Evolutionary conservation across 192 early-diverging fungal species (phyloP), one percentile per base, ranked within the genome.

Genomic region (Coemansia sp.): DNA sequence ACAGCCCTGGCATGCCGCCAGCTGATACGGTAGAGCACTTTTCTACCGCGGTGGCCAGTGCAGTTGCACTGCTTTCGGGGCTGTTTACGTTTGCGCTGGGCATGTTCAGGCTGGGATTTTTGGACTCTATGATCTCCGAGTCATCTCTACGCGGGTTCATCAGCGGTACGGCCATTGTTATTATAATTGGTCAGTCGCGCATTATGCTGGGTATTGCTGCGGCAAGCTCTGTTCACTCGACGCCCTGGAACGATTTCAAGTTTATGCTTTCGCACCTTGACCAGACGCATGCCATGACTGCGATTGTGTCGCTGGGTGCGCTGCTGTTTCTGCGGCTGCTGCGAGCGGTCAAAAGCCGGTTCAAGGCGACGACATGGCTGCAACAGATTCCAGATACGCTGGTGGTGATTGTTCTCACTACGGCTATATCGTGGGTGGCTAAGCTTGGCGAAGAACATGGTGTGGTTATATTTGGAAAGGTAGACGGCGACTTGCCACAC

Each of bases 101-200:
- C 8, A 90, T 98, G 78, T 92, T 99, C 72, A 87, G 97, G 32
- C 84, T 99, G 14, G 97, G 97, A n/a, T 99, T 99, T 69, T 70
- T 99, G 43, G 97, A 99, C 73, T 96, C 94, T 21, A 88, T 99
- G 38, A 86, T 99, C 62, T 94, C 92, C 9, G 88, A 94, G 57
- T 92, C 96, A 5, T 75, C 97, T n/a, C 69, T 99, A 50, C 86
- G 95, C 8, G 97, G 97, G 14, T 99, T 99, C 66, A 92, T 98
- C 49, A 89, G 93, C 22, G 97, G 94, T 25, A 93, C 96, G 0
- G 97, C 94, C 5, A 72, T 93, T 25, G 95, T 97, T 0, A 86
- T 99, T 17, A 87, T 95, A 57, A 88, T 97, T 41, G 92, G 97
- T 63, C 95, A 97, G 83, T 73, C 81, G 14, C 86, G 88, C 52